phyloP scores from a whole-genome alignment of 2,329 filamentous ascomycete genomes.

The Rachicladosporium sp. region DNA sequence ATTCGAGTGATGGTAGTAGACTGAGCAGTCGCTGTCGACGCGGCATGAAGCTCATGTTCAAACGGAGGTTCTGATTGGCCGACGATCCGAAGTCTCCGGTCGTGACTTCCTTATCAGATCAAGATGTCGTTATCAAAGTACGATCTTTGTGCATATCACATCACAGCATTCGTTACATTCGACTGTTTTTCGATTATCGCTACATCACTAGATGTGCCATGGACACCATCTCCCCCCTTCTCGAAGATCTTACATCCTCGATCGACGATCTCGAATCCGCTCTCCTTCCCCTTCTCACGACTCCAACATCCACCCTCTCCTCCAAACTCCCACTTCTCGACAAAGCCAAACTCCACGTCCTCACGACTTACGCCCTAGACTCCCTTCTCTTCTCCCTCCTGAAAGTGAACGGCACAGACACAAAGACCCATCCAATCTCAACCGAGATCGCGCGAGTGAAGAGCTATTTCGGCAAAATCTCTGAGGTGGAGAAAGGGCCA shows the following conservation, averaged over 20 bases:
- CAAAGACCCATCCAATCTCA: conserved; percentile 76
- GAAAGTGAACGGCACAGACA: conserved; percentile 64
- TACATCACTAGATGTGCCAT: conserved; percentile 30
- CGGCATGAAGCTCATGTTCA: too few relatives aligned
- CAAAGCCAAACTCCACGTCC: conserved; percentile 85
- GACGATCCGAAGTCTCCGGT: too few relatives aligned
- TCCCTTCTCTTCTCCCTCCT: conserved; percentile 78
- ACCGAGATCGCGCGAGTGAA: conserved; percentile 74
- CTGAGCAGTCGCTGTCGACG: too few relatives aligned
- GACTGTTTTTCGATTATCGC: too few relatives aligned
- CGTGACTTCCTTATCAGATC: too few relatives aligned
- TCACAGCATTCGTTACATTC: too few relatives aligned
- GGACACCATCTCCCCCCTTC: conserved; percentile 49
- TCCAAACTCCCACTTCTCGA: conserved; percentile 82
- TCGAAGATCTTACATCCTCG: conserved; percentile 57
- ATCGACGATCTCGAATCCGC: conserved; percentile 67
- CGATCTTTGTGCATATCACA: too few relatives aligned
- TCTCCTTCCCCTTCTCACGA: conserved; percentile 59
- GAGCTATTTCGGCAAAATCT: conserved; percentile 89
- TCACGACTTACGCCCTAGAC: conserved; percentile 79
- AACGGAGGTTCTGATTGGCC: too few relatives aligned
- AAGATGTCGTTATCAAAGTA: too few relatives aligned
- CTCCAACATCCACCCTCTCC: conserved; percentile 52
- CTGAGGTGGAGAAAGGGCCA: conserved; percentile 54
- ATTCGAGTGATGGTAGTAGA: too few relatives aligned